Evolutionary conservation across 2,329 filamentous ascomycete genomes (phyloP), one percentile per base, ranked within the genome.

Genomic region (Ramularia endophylla): DNA sequence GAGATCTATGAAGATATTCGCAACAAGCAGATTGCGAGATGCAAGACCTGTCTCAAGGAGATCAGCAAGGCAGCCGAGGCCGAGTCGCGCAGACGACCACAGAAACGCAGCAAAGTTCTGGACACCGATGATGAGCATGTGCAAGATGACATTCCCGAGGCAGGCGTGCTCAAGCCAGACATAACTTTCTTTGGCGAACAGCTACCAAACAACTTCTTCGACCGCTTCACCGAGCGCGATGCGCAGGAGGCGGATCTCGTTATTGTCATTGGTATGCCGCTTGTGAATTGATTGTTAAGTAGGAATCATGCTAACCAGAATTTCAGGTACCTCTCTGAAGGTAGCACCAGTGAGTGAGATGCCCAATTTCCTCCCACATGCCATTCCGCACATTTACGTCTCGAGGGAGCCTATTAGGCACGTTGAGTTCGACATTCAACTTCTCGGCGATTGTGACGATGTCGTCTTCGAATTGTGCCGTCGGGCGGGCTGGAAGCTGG

Each of bases 161-260:
- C 80, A 2, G 87, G 86, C 42, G 80, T 94, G 60, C 94, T 94
- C 87, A 95, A 78, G 73, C 92, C 92, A 7, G 90, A 97, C 67
- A 97, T 98, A 60, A 97, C 87, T 34, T 97, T 98, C 70, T 97
- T 97, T 58, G 90, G 90, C 53, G 92, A 98, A 67, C 75, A 81
- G 37, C 80, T 98, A 1, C 89, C 90, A 0, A 80, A 86, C 54
- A 77, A 80, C 52, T 98, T 98, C 65, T 85, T 84, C 43, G 72
- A 78, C 36, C 83, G 89, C 6, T 76, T 97, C 11, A 80, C 85
- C n/a, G 75, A 86, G 46, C 77, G 87, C 54, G 92, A 98, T 64
- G 80, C 80, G 44, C 78, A 87, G 50, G 72, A 77, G 43, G 86
- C 85, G 1, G 92, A 98, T 61, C 75, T 98, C 12, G 85, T 97